Evolutionary conservation across 2,329 filamentous ascomycete genomes (phyloP).

Genomic region (Beauveria scarabaeidicola): DNA sequence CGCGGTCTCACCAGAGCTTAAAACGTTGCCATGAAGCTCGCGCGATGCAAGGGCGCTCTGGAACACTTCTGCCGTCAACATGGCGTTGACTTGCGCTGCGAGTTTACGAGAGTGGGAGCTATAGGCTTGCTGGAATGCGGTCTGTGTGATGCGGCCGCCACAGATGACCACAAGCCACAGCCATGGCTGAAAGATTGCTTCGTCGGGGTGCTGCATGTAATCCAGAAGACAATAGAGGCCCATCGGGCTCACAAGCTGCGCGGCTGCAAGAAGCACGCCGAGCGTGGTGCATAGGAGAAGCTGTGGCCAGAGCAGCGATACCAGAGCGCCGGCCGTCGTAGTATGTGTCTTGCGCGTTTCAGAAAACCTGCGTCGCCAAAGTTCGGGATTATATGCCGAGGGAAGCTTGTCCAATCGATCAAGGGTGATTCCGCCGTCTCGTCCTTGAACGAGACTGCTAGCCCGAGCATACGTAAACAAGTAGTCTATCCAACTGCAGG

Average conservation of each 20-base stretch:
- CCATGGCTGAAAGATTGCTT: constrained; percentile 37
- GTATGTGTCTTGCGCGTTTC: background rate
- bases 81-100: constrained; percentile 43
- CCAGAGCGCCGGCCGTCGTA: background rate
- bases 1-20: background rate
- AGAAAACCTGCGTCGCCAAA: background rate
- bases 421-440: constrained; percentile 20
- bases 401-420: constrained; percentile 33
- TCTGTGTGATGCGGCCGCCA: constrained; percentile 37
- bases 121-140: constrained; percentile 46
- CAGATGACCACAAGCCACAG: constrained; percentile 48
- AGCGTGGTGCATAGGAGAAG: background rate
- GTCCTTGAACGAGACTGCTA: constrained; percentile 26
- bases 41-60: background rate
- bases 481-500: constrained; percentile 43
- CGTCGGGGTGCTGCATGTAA: constrained; percentile 39
- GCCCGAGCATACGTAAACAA: constrained; percentile 36
- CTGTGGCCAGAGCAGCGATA: background rate
- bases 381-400: background rate
- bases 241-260: constrained; percentile 44
- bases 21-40: background rate
- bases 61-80: constrained; percentile 1
- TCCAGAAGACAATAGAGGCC: constrained; percentile 44
- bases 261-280: constrained; percentile 31
- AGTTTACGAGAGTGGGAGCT: constrained; percentile 48